Base-by-base conservation (phyloP, 352 stramenopile genomes). In the Pythium aquatile region DNA sequence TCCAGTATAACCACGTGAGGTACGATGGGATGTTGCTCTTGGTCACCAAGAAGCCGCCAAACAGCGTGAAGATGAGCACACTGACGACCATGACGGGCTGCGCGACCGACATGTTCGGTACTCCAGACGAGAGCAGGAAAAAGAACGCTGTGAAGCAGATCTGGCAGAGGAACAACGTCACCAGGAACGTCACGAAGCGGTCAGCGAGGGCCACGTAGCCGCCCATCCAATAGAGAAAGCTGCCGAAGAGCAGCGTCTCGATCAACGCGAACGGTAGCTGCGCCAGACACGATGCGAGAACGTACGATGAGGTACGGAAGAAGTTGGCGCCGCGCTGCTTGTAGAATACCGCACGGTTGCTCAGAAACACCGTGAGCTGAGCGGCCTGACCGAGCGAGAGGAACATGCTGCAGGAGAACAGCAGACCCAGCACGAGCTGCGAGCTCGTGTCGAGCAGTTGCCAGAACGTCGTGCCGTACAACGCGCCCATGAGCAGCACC, bases 331-430 rank as follows among this genome's bases (percentile, higher is more conserved):
- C 84, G 1, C 79, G 77, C 42, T 97, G 91, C 65, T 96, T 97
- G 81, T 97, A 97, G 66, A 95, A 97, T 8, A 94, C 72, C 0
- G 62, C 72, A 35, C 82, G 83, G 29, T 75, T 76, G 29, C 82
- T 74, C 73, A 97, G 90, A 60, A 96, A 91, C 28, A 78, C 82
- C 20, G 87, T 78, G 16, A 98, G 63, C 46, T 94, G 81, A 4
- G 88, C 63, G 33, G 92, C 90, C 39, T 88, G 79, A 14, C 87
- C 85, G 61, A 98, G 73, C 3, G 82, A 88, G 1, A 96, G 71
- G 61, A 96, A 97, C 69, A 98, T 91, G 32, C 88, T 81, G 57
- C 74, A 86, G 42, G 91, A 89, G 70, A 97, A 98, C 2, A 97
- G 69, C 35, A 97, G 66, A 46, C 93, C 90, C 33, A 97, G 72